Evolutionary conservation across 2,329 filamentous ascomycete species (phyloP).

Genomic region (Zymoseptoria pseudotritici): DNA sequence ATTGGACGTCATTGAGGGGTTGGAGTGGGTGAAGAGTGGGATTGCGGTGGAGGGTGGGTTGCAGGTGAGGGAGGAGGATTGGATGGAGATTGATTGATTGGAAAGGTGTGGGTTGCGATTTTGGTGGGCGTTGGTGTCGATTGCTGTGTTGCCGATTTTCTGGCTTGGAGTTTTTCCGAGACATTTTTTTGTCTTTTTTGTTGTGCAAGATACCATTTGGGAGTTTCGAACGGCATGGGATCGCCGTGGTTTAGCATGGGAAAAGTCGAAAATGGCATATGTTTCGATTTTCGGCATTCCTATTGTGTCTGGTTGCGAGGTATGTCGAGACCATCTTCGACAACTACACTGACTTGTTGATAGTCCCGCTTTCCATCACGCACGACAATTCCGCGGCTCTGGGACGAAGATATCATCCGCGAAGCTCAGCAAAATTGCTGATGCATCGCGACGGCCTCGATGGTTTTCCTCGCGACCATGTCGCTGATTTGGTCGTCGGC

Average conservation of each 20-base stretch:
- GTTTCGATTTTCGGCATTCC: neutral
- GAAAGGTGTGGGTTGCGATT: neutral
- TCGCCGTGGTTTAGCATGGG: neutral
- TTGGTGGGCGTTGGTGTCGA: neutral
- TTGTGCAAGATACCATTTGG: neutral
- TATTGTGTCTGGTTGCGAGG: neutral
- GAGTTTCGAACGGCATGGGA: neutral
- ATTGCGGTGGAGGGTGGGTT: constrained; percentile 59
- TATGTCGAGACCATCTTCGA: no score
- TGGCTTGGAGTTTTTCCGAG: neutral
- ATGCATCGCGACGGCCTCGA: no score
- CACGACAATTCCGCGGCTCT: no score
- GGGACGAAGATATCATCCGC: no score
- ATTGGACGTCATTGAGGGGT: constrained; percentile 63
- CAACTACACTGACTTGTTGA: no score
- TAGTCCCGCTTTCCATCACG: no score
- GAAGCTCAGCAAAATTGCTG: no score
- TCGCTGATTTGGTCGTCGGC: no score
- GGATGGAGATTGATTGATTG: neutral
- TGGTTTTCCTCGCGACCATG: no score
- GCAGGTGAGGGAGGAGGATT: constrained; percentile 46
- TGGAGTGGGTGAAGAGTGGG: constrained; percentile 69
- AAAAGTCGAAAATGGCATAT: neutral
- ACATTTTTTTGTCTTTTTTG: neutral
- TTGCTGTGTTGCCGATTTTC: neutral